These are phyloP conservation scores for Hibiscus trionum DNA, from an alignment of 345 rosid species.

Conservation along the genomic window DNA sequence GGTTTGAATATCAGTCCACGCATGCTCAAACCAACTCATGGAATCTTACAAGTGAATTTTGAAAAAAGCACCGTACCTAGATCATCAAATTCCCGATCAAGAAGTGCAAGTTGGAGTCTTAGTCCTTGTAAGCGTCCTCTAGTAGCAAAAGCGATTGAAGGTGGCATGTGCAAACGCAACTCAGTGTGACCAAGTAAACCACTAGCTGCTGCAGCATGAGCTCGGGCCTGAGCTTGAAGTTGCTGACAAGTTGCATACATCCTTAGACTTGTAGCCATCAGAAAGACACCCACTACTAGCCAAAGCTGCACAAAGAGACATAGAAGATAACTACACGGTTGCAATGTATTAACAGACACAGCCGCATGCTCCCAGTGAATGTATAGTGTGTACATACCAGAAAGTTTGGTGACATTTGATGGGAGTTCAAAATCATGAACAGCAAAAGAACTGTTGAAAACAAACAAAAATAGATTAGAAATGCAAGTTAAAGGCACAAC, in stretches of 20 bases:
- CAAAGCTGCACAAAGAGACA: conserved; percentile 42
- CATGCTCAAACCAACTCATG: background rate
- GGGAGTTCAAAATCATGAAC: conserved; percentile 66
- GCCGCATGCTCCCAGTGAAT: background rate
- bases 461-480: conserved; percentile 14
- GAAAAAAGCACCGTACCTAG: conserved; percentile 34
- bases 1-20: background rate
- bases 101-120: conserved; percentile 72
- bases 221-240: conserved; percentile 65
- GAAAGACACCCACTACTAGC: conserved; percentile 58
- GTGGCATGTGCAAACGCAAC: conserved; percentile 59
- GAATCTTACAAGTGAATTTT: background rate
- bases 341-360: conserved; percentile 1
- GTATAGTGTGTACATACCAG: conserved; percentile 33
- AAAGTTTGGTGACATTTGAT: conserved; percentile 64
- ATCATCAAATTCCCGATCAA: conserved; percentile 67
- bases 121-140: conserved; percentile 62
- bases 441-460: conserved; percentile 59
- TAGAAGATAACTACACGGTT: background rate
- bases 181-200: conserved; percentile 63
- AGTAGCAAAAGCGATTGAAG: conserved; percentile 60
- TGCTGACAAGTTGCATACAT: conserved; percentile 72
- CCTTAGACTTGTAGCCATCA: conserved; percentile 60
- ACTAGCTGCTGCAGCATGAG: conserved; percentile 60
- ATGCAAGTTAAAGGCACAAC: background rate